Evolutionary conservation across 129 eudicot genomes (phyloP).

Genomic region (Flaveria trinervia): DNA sequence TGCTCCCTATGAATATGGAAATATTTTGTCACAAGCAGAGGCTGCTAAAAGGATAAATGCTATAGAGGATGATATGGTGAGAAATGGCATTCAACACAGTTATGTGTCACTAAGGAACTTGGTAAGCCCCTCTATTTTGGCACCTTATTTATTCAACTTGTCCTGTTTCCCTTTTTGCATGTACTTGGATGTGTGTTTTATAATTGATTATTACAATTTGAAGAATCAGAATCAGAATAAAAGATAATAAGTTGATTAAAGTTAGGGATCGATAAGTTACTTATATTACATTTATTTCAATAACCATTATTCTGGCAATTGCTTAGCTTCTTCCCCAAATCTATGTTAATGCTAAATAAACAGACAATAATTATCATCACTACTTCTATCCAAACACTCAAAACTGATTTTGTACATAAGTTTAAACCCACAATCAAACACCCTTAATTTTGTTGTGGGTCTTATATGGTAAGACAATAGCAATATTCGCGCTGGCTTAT

Average conservation of each 20-base stretch:
- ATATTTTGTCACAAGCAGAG: conserved; percentile 62
- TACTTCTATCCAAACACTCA: background rate
- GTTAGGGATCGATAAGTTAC: background rate
- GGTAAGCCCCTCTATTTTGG: conserved; percentile 38
- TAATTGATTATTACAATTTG: too few species aligned
- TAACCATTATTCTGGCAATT: background rate
- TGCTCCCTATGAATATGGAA: conserved; percentile 79
- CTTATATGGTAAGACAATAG: background rate
- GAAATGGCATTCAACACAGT: conserved; percentile 76
- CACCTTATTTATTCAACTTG: background rate
- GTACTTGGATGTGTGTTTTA: background rate
- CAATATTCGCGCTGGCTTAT: background rate
- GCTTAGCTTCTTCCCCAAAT: background rate
- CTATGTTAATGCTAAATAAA: background rate
- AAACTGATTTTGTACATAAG: background rate
- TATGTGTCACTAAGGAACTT: conserved; percentile 58
- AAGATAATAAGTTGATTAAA: background rate
- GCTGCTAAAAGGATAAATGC: conserved; percentile 71
- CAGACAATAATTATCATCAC: conserved; percentile 8
- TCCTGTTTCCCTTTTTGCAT: background rate
- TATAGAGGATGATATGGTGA: conserved; percentile 82
- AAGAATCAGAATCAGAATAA: background rate
- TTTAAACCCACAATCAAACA: background rate
- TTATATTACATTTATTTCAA: background rate
- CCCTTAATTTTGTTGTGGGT: background rate